Conservation (phyloP, 768 basidiomycete species). For the Pleurotus cornucopiae region DNA sequence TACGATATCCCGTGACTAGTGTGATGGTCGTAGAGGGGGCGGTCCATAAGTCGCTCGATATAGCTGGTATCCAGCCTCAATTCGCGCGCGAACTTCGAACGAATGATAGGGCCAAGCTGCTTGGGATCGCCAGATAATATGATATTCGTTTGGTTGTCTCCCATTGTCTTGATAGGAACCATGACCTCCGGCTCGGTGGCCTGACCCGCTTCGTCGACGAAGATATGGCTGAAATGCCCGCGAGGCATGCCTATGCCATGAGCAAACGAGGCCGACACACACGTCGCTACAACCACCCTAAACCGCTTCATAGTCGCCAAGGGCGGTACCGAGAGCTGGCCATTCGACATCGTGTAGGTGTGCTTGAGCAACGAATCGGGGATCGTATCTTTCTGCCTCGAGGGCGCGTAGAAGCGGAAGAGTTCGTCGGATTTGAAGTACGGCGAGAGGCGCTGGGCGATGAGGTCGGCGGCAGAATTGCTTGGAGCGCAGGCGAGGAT, state of each 20-base stretch:
- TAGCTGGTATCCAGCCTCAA: constrained; percentile 51
- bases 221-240: constrained; percentile 58
- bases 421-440: constrained; percentile 31
- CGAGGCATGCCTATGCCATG: constrained; percentile 41
- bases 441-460: constrained; percentile 38
- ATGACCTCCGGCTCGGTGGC: constrained; percentile 57
- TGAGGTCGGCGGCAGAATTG: constrained; percentile 65
- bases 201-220: constrained; percentile 65
- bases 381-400: constrained; percentile 32
- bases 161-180: constrained; percentile 49
- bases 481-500: constrained; percentile 66
- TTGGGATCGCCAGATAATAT: constrained; percentile 59
- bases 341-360: constrained; percentile 33
- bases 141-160: constrained; percentile 41
- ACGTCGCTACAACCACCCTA: constrained; percentile 55
- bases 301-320: constrained; percentile 34
- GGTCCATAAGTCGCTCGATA: constrained; percentile 44
- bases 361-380: constrained; percentile 33
- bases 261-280: constrained; percentile 47
- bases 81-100: constrained; percentile 39
- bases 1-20: constrained; percentile 31
- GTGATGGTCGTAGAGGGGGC: constrained; percentile 31
- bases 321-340: constrained; percentile 41
- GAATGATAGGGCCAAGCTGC: constrained; percentile 58
- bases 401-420: constrained; percentile 52